Percentiles rank a stretch among this genome's conserved stretches.
Conservation (phyloP, 495 filamentous ascomycete species). For the Penicillium pulvis region DNA sequence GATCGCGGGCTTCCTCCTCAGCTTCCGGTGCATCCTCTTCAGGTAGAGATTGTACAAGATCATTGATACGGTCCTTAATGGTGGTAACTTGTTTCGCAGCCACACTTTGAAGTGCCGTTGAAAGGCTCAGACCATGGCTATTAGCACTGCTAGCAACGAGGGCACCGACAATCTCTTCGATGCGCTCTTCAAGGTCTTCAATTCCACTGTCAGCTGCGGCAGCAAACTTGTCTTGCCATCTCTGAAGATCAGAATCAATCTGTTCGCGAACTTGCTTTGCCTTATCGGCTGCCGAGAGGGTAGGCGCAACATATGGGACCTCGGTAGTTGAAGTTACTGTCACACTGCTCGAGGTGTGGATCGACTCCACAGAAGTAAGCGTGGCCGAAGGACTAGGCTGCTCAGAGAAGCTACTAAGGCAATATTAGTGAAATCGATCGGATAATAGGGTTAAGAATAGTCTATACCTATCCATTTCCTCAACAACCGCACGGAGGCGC, state of each 20-base stretch:
- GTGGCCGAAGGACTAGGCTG: slow-evolving; percentile 30
- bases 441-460: not conserved
- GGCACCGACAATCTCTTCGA: slow-evolving; percentile 77
- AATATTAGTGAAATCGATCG: slow-evolving; percentile 10
- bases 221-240: slow-evolving; percentile 85
- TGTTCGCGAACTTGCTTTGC: slow-evolving; percentile 61
- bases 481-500: slow-evolving; percentile 58
- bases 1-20: slow-evolving; percentile 60
- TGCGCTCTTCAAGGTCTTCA: slow-evolving; percentile 65
- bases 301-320: slow-evolving; percentile 24
- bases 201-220: slow-evolving; percentile 79
- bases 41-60: slow-evolving; percentile 58
- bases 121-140: slow-evolving; percentile 65
- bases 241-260: slow-evolving; percentile 73
- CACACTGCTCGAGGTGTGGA: slow-evolving; percentile 21
- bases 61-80: slow-evolving; percentile 68
- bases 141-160: slow-evolving; percentile 66
- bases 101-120: slow-evolving; percentile 68
- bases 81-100: slow-evolving; percentile 59
- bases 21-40: slow-evolving; percentile 53
- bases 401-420: slow-evolving; percentile 29
- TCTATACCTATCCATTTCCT: slow-evolving; percentile 55
- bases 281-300: slow-evolving; percentile 43
- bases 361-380: slow-evolving; percentile 22
- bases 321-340: slow-evolving; percentile 29